Base-by-base conservation (phyloP, 2,329 filamentous ascomycete species). In the Colletotrichum sp. region DNA sequence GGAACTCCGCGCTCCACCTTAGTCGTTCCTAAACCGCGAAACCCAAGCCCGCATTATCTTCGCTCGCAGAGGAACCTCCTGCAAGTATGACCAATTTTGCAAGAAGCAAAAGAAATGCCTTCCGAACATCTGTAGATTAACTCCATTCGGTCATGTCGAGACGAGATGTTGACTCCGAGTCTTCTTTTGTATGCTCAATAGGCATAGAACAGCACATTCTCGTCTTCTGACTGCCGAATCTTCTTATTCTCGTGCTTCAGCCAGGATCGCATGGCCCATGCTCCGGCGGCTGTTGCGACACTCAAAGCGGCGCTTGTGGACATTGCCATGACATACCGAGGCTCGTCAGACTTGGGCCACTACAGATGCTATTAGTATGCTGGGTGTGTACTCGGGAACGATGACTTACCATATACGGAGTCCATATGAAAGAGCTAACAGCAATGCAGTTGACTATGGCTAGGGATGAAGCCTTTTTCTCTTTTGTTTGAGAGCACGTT, bases 401-500 rank as follows among this genome's bases (percentile, higher is more conserved):
- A n/a, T 14, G 9, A 10, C 60, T 30, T 48, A 64, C 59, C 61
- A 76, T 76, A 4, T 76, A 76, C 0, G 78, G 76, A 2, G 79
- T 80, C 72, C 77, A 80, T 7, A 80, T 79, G 43, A 78, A 77
- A 10, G 72, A 74, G 4, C 75, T 57, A 4, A 77, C 76, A 21
- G 78, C 78, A 21, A 76, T 73, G 7, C 73, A 71, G 68, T 80
- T 80, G 18, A 77, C 77, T n/a, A 86, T 84, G 9, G 83, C 83
- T 1, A 86, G 75, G 0, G 83, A 80, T 1, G 79, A 81, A 1
- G 85, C 84, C 72, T 85, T 86, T 72, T 86, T 85, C 75, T 86
- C 85, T 26, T 83, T 84, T 0, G 83, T 85, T 74, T 86, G 84
- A 3, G 83, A 84, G 57, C 83, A 85, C 1, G 83, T 84, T 5